Percentiles rank a stretch among this genome's conserved stretches.
These are phyloP conservation scores for Mortierella sp. DNA, from an alignment of 371 early-diverging fungal genomes.

Conservation along the genomic window DNA sequence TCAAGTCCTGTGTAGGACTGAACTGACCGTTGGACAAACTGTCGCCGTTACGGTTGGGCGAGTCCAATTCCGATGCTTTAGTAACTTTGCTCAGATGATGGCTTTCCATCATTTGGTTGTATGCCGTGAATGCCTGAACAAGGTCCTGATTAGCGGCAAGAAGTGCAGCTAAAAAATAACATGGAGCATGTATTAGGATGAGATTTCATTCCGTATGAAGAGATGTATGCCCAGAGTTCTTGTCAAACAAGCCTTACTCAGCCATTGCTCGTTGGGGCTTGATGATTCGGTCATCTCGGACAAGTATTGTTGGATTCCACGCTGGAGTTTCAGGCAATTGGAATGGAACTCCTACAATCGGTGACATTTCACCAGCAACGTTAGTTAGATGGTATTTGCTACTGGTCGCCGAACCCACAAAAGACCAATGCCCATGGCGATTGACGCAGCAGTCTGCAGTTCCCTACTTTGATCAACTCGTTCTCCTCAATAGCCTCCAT, in stretches of 20 bases:
- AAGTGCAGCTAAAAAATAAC: slow-evolving; percentile 37
- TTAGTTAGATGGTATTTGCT: not conserved
- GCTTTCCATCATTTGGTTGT: slow-evolving; percentile 57
- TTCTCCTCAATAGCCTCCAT: slow-evolving; percentile 55
- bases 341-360: slow-evolving; percentile 50
- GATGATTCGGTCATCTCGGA: slow-evolving; percentile 54
- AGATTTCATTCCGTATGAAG: not conserved
- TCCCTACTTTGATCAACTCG: slow-evolving; percentile 54
- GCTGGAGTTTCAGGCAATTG: slow-evolving; percentile 47
- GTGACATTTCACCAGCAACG: not conserved
- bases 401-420: no score
- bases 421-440: no score
- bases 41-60: slow-evolving; percentile 5
- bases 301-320: slow-evolving; percentile 48
- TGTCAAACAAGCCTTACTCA: slow-evolving; percentile 35
- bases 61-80: slow-evolving; percentile 33
- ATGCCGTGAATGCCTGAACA: slow-evolving; percentile 52
- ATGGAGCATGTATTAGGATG: not conserved
- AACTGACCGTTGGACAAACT: slow-evolving; percentile 3
- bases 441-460: no score
- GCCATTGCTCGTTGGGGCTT: slow-evolving; percentile 53
- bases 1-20: slow-evolving; percentile 18
- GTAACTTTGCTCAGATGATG: slow-evolving; percentile 42
- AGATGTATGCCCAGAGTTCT: not conserved
- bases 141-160: slow-evolving; percentile 54